Base-by-base conservation (phyloP, 768 basidiomycete species). In the Rhodotorula paludigena region DNA sequence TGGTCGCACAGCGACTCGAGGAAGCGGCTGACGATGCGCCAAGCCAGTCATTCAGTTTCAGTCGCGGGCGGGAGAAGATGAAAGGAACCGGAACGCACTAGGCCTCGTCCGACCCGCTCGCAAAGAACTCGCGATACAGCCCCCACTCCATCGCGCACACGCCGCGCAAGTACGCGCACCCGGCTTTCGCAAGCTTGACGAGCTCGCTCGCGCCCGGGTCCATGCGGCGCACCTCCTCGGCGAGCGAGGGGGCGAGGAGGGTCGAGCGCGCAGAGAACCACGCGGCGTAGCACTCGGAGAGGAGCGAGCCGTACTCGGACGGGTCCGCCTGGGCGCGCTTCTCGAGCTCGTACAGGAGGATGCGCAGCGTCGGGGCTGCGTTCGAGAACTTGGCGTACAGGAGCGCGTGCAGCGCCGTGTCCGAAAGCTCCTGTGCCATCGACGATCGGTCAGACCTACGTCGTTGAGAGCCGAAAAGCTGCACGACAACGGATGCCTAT, bases 1-100 rank as follows among this genome's bases (percentile, higher is more conserved):
- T 91, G 84, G 78, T 97, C 94, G 73, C 92, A 97, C 0, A 98
- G 83, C 5, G 83, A 87, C 80, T 96, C 92, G 32, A 99, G 83
- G 79, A 91, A 97, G 66, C 85, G 83, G 75, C 92, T 97, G 76
- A 6, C 33, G 16, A n/a, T n/a, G 33, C 3, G 2, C 2, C 16
- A 35, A 20, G 33, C 20, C 38, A 35, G 23, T 56, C n/a, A 30
- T 53, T 12, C 21, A 15, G 30, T 18, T 45, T 6, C 1, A 62
- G 28, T 54, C 49, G 30, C 41, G 42, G 21, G 51, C 52, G 21
- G 16, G 18, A n/a, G 35, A 25, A 38, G 44, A 36, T 8, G 47
- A 6, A 18, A 8, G 21, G 23, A n/a, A 16, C 7, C 1, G 28
- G 14, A 32, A 82, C 85, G 72, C 68, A 89, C 87, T 88, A 87